Percentiles rank a stretch among this genome's conserved stretches.
Conservation (phyloP, 2,329 filamentous ascomycete genomes). For the Aspergillus aculeatinus region DNA sequence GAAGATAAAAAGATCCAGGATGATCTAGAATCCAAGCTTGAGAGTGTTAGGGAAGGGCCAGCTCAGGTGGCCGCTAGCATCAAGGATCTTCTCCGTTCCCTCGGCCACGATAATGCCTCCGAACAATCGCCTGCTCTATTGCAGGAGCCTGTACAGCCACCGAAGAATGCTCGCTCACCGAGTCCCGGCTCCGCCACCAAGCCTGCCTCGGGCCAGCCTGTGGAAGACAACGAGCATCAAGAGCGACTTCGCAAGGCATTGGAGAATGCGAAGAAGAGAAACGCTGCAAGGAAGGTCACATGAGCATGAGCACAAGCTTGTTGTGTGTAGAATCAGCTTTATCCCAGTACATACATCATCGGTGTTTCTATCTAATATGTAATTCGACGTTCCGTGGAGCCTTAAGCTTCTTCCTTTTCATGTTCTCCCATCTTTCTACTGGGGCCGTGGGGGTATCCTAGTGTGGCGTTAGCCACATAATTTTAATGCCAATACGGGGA, state of each 20-base stretch:
- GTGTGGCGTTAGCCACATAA: no score
- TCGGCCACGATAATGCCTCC: constrained; percentile 30
- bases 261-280: constrained; percentile 56
- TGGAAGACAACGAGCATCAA: constrained; percentile 45
- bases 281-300: constrained; percentile 39
- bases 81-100: constrained; percentile 38
- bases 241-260: constrained; percentile 51
- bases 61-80: constrained; percentile 39
- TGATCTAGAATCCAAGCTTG: constrained; percentile 43
- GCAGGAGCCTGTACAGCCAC: constrained; percentile 11
- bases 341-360: not conserved
- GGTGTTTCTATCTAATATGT: not conserved
- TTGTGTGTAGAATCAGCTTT: not conserved
- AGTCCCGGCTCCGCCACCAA: constrained; percentile 28
- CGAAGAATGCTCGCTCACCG: constrained; percentile 21
- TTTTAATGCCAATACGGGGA: no score
- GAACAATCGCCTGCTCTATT: constrained; percentile 15
- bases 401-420: not conserved
- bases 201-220: constrained; percentile 15
- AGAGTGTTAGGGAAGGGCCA: constrained; percentile 42
- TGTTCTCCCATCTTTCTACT: not conserved
- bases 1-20: constrained; percentile 49
- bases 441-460: no score
- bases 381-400: not conserved
- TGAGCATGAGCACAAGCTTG: constrained; percentile 9